Conservation (phyloP, 2,329 filamentous ascomycete genomes). For the Fusarium oxysporum region DNA sequence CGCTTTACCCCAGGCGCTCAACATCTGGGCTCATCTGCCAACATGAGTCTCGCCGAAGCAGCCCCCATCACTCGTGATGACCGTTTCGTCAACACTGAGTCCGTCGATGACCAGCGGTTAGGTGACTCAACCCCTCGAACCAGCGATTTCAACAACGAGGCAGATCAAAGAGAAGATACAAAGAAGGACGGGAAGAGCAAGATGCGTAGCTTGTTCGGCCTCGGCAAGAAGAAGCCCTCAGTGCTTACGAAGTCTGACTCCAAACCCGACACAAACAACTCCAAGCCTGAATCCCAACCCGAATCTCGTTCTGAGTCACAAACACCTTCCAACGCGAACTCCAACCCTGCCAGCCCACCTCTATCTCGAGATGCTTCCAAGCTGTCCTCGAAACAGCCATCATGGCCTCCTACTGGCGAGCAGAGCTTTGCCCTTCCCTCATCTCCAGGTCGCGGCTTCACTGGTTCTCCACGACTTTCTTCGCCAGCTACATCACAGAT, state of each 20-base stretch:
- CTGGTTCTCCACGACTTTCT: slow-evolving; percentile 78
- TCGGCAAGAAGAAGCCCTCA: slow-evolving; percentile 69
- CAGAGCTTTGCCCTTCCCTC: slow-evolving; percentile 63
- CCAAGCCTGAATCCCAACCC: slow-evolving; percentile 26
- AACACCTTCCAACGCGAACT: slow-evolving; percentile 52
- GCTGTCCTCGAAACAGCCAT: slow-evolving; percentile 53
- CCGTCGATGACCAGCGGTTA: slow-evolving; percentile 44
- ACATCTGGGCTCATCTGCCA: slow-evolving; percentile 6
- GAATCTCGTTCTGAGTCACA: slow-evolving; percentile 36
- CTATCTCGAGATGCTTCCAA: slow-evolving; percentile 53
- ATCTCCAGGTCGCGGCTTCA: slow-evolving; percentile 74
- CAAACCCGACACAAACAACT: slow-evolving; percentile 20
- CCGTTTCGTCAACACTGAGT: slow-evolving; percentile 34
- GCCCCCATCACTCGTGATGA: slow-evolving; percentile 34
- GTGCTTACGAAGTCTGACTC: slow-evolving; percentile 26
- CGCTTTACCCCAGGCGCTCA: background rate
- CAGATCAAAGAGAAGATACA: slow-evolving; percentile 24
- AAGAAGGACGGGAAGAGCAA: slow-evolving; percentile 55
- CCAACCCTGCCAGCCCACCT: slow-evolving; percentile 49
- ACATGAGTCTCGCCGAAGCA: slow-evolving; percentile 49
- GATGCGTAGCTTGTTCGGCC: slow-evolving; percentile 68
- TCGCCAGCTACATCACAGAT: slow-evolving; percentile 85
- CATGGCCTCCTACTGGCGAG: slow-evolving; percentile 58
- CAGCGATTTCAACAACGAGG: slow-evolving; percentile 59
- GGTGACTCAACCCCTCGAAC: slow-evolving; percentile 50